Base-by-base conservation (phyloP, 176 grass and related monocot species). In the Urochloa ruziziensis region DNA sequence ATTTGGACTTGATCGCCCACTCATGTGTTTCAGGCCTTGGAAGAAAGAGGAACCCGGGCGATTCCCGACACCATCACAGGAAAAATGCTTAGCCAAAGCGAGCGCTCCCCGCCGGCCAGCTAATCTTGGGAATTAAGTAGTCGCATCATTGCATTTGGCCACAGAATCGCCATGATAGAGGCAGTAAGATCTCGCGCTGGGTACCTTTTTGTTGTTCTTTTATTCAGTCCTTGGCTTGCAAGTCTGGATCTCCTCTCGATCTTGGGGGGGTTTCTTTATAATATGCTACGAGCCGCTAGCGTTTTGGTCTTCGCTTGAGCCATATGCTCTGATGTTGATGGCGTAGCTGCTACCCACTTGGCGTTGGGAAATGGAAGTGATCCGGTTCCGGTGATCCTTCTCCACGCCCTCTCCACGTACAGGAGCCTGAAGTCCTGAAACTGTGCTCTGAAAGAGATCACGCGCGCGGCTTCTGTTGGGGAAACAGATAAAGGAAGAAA, bases 211-310 rank as follows among this genome's bases (percentile, higher is more conserved):
- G 39, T 69, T 69, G 67, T 70, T 44, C 65, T 68, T 83, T n/a
- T n/a, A 83, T 89, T 83, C 74, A 21, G 70, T 77, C 73, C 78
- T 79, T 67, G 66, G 11, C 53, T 84, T 78, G 78, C 77, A 83
- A 88, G 86, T 78, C 43, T 85, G 57, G 65, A 67, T 59, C 58
- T 85, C 32, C 67, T 64, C 46, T 27, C 16, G 24, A 6, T 37
- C 24, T 28, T n/a, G 43, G 29, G 13, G 11, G 42, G n/a, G n/a
- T n/a, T n/a, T 43, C 5, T 67, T 23, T 36, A 21, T 62, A n/a
- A 29, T 66, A 28, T 66, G 47, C 62, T 17, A 4, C 14, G 29
- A 25, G 24, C 60, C 42, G 3, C 43, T 49, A 11, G 30, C 21
- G 23, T 3, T 35, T 6, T 24, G 77, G 61, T 59, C 34, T 76